A percentile compares a stretch with the other conserved stretches of the same genome.
Evolutionary conservation across 768 basidiomycete species (phyloP).

Genomic region (Tulasnella sp.): DNA sequence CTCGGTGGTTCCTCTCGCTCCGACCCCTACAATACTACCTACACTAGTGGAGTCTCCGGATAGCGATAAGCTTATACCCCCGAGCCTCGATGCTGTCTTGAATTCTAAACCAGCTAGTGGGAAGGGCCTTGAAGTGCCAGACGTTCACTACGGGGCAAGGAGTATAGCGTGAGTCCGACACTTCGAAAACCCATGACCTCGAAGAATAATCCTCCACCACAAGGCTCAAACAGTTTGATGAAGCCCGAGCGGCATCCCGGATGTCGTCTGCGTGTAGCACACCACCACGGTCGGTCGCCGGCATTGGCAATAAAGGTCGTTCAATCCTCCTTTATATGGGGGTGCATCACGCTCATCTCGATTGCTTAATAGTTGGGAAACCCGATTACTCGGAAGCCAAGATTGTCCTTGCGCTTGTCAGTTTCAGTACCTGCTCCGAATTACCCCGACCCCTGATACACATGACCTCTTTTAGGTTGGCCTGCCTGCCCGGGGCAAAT

Average conservation of each 20-base stretch:
- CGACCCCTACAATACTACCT: background rate
- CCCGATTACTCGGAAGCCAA: conserved; percentile 98
- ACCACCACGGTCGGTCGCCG: conserved; percentile 71
- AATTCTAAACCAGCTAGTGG: background rate
- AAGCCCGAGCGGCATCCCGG: conserved; percentile 56
- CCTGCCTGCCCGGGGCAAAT: conserved; percentile 94
- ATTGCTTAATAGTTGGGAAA: conserved; percentile 54
- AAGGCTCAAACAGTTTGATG: conserved; percentile 19
- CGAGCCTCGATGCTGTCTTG: background rate
- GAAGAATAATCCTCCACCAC: background rate
- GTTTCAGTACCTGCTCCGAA: conserved; percentile 14
- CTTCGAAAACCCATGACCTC: background rate
- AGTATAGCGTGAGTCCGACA: conserved; percentile 3
- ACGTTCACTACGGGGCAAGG: conserved; percentile 9
- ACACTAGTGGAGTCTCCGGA: conserved; percentile 3
- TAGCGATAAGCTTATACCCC: background rate
- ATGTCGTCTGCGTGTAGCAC: conserved; percentile 62
- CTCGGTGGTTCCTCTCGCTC: background rate
- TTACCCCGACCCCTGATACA: background rate
- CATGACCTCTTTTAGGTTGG: conserved; percentile 51
- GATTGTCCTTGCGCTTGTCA: conserved; percentile 94
- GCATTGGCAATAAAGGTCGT: conserved; percentile 78
- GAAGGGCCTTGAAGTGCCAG: background rate
- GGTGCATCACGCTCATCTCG: background rate
- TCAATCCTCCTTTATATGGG: conserved; percentile 8